phyloP scores from a whole-genome alignment of 2,329 filamentous ascomycete genomes.

The Madurella fahalii region DNA sequence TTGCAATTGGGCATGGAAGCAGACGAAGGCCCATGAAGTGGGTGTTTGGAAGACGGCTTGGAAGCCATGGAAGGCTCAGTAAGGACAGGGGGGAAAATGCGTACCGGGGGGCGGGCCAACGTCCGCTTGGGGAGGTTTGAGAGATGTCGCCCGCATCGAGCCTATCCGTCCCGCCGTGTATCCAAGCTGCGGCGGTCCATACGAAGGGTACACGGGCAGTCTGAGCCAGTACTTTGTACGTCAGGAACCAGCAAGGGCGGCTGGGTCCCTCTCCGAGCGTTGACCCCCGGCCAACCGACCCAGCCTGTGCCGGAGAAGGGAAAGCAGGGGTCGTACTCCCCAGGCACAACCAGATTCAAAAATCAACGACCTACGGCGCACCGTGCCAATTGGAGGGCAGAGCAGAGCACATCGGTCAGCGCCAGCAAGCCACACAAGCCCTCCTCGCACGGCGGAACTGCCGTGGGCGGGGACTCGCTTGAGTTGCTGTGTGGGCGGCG shows the following conservation, averaged over 20 bases:
- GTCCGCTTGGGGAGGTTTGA: background rate
- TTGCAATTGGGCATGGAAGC: slow-evolving; percentile 4
- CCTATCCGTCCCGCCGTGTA: background rate
- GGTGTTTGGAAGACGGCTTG: slow-evolving; percentile 22
- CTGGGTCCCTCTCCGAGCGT: slow-evolving; percentile 2
- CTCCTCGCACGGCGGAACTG: background rate
- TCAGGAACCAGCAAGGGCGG: slow-evolving; percentile 12
- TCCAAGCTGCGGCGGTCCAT: background rate
- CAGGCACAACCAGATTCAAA: background rate
- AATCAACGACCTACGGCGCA: slow-evolving; percentile 2
- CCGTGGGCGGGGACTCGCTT: background rate
- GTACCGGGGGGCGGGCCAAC: slow-evolving; percentile 16
- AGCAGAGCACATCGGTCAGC: too few relatives aligned
- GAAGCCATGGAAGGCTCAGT: slow-evolving; percentile 22
- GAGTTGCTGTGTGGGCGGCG: background rate
- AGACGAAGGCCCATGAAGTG: background rate
- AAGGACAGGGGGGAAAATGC: slow-evolving; percentile 7
- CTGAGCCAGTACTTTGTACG: background rate
- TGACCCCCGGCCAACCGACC: slow-evolving; percentile 9
- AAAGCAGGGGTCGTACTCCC: too few relatives aligned
- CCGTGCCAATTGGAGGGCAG: background rate
- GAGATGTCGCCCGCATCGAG: background rate
- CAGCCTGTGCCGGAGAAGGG: background rate
- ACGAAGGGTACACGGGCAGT: background rate
- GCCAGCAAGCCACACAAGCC: background rate